Conservation (phyloP, 345 rosid species). For the Camelina hispida region DNA sequence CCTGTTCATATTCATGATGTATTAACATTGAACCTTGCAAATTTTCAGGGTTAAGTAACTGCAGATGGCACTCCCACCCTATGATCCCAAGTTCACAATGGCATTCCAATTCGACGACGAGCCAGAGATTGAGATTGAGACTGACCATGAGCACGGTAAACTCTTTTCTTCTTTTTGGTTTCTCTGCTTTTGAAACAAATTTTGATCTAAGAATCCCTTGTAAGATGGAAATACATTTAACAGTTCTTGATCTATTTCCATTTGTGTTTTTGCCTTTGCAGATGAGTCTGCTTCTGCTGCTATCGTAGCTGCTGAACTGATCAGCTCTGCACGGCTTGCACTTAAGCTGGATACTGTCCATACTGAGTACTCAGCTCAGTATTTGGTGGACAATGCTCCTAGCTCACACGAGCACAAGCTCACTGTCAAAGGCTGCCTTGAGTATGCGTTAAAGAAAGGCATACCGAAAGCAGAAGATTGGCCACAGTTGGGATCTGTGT, state of each 20-base stretch:
- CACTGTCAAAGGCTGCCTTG: conserved; percentile 15
- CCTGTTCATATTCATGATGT: neutral
- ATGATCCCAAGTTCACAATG: neutral
- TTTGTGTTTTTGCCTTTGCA: neutral
- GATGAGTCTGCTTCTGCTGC: conserved; percentile 1
- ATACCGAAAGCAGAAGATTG: conserved; percentile 1
- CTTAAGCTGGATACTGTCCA: neutral
- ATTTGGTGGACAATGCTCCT: conserved; percentile 6
- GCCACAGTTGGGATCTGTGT: neutral
- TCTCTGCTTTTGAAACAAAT: no score
- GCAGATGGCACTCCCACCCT: conserved; percentile 8
- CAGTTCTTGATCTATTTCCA: neutral
- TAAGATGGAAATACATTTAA: no score
- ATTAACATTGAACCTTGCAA: neutral
- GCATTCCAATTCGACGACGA: neutral
- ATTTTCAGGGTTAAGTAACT: conserved; percentile 3
- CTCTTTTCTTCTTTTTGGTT: no score
- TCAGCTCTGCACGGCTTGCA: conserved; percentile 1
- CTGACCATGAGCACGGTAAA: conserved; percentile 3
- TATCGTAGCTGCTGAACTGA: neutral
- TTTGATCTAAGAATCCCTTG: no score
- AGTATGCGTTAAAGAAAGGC: neutral
- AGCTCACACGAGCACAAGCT: neutral
- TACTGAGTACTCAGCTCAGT: conserved; percentile 25
- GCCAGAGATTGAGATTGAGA: neutral